Evolutionary conservation across 352 stramenopile species (phyloP).

Genomic region (Globisporangium recalcitrans): DNA sequence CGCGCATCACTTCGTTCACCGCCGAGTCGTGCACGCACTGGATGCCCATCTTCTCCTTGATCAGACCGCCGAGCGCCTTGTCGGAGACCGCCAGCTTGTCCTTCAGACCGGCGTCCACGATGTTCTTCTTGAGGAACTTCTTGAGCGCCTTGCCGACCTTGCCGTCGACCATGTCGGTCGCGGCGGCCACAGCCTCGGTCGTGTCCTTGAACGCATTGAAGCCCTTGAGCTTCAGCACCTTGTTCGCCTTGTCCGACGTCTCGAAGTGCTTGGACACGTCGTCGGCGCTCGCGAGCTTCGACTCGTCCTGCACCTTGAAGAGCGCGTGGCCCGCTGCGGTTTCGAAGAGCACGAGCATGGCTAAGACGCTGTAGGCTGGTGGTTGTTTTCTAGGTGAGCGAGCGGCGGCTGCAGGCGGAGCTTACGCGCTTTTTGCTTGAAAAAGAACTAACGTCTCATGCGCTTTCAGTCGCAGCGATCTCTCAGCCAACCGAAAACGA

Average conservation of each 20-base stretch:
- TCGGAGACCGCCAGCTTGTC: conserved; percentile 97
- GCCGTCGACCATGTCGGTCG: conserved; percentile 96
- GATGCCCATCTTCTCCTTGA: conserved; percentile 98
- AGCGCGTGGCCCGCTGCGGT: conserved; percentile 98
- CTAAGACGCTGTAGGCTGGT: background rate
- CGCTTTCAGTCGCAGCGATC: conserved; percentile 4
- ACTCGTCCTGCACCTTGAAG: conserved; percentile 98
- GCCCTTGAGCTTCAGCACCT: conserved; percentile 93
- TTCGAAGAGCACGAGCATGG: conserved; percentile 99
- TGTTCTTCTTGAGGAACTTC: conserved; percentile 99
- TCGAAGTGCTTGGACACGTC: conserved; percentile 92
- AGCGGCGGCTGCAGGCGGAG: background rate
- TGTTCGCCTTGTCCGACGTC: conserved; percentile 85
- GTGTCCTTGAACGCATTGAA: conserved; percentile 99
- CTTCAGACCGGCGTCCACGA: conserved; percentile 91
- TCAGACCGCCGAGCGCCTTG: conserved; percentile 92
- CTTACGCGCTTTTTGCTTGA: conserved; percentile 15
- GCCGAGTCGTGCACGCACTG: conserved; percentile 88
- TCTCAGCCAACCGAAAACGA: conserved; percentile 17
- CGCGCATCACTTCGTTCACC: conserved; percentile 95
- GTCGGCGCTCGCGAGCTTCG: conserved; percentile 87
- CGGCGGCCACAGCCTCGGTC: conserved; percentile 95
- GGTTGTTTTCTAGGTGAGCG: background rate
- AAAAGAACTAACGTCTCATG: conserved; percentile 17
- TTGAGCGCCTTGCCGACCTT: conserved; percentile 97